These are phyloP conservation scores for Musa schizocarpa DNA, from an alignment of 176 grass and related monocot species.

Conservation along the genomic window DNA sequence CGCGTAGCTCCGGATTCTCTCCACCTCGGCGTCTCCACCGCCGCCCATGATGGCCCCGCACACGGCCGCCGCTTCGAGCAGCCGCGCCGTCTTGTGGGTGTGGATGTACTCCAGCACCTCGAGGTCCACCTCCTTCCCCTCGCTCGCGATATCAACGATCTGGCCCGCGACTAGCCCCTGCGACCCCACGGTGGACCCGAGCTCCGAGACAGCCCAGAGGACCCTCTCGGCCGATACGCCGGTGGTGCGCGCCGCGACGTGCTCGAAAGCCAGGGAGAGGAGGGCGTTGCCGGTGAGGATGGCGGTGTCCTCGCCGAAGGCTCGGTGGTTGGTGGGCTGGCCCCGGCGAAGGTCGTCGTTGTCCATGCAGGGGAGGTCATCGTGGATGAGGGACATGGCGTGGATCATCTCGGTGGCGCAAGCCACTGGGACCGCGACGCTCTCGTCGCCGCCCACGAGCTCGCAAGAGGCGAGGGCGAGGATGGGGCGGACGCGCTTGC, in stretches of 20 bases:
- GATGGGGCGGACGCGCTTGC: constrained; percentile 1
- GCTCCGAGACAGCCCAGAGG: background rate
- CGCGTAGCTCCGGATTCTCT: background rate
- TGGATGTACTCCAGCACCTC: constrained; percentile 8
- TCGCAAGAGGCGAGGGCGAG: constrained; percentile 8
- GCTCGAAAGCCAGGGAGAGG: constrained; percentile 5
- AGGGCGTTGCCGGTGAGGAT: constrained; percentile 1
- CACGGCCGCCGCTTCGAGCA: background rate
- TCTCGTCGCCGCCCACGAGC: background rate
- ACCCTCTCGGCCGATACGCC: constrained; percentile 1
- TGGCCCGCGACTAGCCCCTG: background rate
- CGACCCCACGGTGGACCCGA: background rate
- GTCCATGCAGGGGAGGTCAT: constrained; percentile 5
- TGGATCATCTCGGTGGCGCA: constrained; percentile 11
- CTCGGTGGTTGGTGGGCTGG: constrained; percentile 3
- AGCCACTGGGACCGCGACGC: background rate
- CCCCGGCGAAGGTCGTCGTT: constrained; percentile 8
- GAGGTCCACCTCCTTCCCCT: background rate
- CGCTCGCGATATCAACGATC: background rate
- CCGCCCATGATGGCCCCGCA: constrained; percentile 5
- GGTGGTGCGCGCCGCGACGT: background rate
- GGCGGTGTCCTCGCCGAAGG: constrained; percentile 1
- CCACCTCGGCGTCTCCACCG: background rate
- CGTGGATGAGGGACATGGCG: constrained; percentile 9
- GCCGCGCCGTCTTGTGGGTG: constrained; percentile 2